Evolutionary conservation across 805 yeast species (phyloP).

Genomic region (Suhomyces tanzawaensis): DNA sequence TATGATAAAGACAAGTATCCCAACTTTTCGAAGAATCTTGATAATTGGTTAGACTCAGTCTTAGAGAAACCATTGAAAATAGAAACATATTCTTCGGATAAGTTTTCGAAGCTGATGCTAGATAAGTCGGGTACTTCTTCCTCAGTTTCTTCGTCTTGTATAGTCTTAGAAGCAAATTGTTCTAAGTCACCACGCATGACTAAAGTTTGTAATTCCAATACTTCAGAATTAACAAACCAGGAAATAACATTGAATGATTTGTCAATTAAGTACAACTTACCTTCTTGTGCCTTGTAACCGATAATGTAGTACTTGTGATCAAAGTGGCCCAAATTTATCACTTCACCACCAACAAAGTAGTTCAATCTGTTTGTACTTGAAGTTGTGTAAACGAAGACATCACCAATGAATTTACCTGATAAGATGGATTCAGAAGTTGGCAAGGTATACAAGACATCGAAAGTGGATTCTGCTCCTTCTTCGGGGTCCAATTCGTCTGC

Average conservation of each 20-base stretch:
- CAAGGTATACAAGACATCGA: constrained; percentile 80
- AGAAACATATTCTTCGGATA: constrained; percentile 48
- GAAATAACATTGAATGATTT: constrained; percentile 82
- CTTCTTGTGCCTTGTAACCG: constrained; percentile 89
- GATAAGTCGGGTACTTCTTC: constrained; percentile 39
- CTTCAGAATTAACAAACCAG: constrained; percentile 78
- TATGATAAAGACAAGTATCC: constrained; percentile 83
- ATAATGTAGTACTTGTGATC: constrained; percentile 82
- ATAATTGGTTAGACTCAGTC: constrained; percentile 69
- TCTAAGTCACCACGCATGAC: constrained; percentile 94
- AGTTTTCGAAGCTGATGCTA: constrained; percentile 50
- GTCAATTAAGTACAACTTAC: constrained; percentile 86
- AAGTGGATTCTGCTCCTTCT: constrained; percentile 86
- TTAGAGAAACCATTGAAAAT: constrained; percentile 60
- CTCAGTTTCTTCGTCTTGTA: constrained; percentile 37
- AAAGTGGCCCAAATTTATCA: constrained; percentile 88
- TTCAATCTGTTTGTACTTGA: constrained; percentile 76
- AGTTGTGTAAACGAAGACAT: constrained; percentile 91
- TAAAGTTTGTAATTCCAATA: constrained; percentile 92
- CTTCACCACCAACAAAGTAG: constrained; percentile 92
- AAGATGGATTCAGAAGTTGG: constrained; percentile 66
- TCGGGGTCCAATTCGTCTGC: constrained; percentile 62
- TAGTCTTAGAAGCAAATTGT: constrained; percentile 39
- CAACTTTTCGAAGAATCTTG: constrained; percentile 92
- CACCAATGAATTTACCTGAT: constrained; percentile 96